Evolutionary conservation across 495 filamentous ascomycete genomes (phyloP).

Genomic region (Penicillium dipodomyicola): DNA sequence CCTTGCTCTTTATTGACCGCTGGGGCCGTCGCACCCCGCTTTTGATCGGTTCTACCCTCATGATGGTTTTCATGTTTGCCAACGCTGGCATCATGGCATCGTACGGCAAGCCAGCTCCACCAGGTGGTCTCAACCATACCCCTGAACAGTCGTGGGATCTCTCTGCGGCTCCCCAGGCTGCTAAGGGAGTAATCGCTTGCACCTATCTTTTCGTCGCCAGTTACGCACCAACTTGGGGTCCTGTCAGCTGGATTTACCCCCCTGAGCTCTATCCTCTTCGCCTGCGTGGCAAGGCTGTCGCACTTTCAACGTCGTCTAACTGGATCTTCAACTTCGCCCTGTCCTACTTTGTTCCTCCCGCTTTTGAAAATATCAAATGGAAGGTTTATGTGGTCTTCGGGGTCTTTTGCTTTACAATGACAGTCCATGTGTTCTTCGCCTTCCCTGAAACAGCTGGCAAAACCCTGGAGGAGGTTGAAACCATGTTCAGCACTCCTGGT

Average conservation of each 20-base stretch:
- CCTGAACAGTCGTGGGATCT: constrained; percentile 40
- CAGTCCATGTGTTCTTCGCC: constrained; percentile 72
- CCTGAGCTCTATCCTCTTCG: constrained; percentile 67
- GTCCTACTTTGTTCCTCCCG: constrained; percentile 72
- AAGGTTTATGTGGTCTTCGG: constrained; percentile 73
- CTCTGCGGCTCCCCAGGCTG: constrained; percentile 33
- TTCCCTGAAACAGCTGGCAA: constrained; percentile 84
- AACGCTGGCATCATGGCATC: constrained; percentile 66
- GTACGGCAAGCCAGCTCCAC: constrained; percentile 51
- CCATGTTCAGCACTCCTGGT: constrained; percentile 63
- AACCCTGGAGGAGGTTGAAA: constrained; percentile 72
- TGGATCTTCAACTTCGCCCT: constrained; percentile 83
- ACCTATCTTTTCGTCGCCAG: constrained; percentile 66
- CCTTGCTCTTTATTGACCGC: constrained; percentile 57
- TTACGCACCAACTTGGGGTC: constrained; percentile 60
- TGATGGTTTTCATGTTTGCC: constrained; percentile 66
- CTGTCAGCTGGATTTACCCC: constrained; percentile 66
- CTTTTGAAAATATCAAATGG: constrained; percentile 73
- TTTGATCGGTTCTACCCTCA: constrained; percentile 61
- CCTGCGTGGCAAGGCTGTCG: constrained; percentile 65
- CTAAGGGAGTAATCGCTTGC: constrained; percentile 59
- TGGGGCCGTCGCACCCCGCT: constrained; percentile 67
- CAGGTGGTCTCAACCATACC: constrained; percentile 39
- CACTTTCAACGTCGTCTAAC: constrained; percentile 68
- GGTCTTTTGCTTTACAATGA: constrained; percentile 70